phyloP scores from a whole-genome alignment of 164 flowering plant genomes.

The Cinnamomum micranthum region DNA sequence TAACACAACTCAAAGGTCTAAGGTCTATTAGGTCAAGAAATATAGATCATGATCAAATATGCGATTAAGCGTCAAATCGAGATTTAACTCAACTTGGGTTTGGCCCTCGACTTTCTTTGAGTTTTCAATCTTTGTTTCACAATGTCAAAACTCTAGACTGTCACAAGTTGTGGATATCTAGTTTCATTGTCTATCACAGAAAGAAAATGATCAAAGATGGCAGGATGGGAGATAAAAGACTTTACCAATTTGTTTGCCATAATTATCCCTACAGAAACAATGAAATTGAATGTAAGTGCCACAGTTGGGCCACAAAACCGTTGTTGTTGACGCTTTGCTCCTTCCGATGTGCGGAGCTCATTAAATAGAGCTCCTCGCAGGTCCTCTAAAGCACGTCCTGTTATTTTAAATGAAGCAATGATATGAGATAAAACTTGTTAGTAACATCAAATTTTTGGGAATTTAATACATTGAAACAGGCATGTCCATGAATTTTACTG shows the following conservation, averaged over 20 bases:
- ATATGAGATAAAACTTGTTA: neutral
- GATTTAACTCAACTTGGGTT: neutral
- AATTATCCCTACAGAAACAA: conserved; percentile 68
- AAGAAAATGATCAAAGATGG: neutral
- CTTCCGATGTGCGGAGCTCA: conserved; percentile 75
- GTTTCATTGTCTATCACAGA: neutral
- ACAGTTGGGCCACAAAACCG: conserved; percentile 65
- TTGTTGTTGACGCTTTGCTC: conserved; percentile 82
- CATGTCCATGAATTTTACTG: neutral
- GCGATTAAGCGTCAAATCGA: neutral
- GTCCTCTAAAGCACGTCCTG: conserved; percentile 80
- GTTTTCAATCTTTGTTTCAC: too few relatives aligned
- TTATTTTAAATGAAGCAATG: neutral
- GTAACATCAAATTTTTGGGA: neutral
- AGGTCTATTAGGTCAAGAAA: neutral
- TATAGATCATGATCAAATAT: neutral
- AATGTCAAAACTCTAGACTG: too few relatives aligned
- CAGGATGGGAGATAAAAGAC: conserved; percentile 1
- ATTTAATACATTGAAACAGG: neutral
- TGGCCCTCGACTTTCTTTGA: too few relatives aligned
- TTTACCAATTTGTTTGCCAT: conserved; percentile 71
- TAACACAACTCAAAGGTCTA: neutral
- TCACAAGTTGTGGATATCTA: too few relatives aligned
- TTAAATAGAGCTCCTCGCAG: conserved; percentile 62
- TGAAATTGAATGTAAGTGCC: conserved; percentile 75